Evolutionary conservation across 768 basidiomycete species (phyloP).

Genomic region (Strobilomyces dryophilus): DNA sequence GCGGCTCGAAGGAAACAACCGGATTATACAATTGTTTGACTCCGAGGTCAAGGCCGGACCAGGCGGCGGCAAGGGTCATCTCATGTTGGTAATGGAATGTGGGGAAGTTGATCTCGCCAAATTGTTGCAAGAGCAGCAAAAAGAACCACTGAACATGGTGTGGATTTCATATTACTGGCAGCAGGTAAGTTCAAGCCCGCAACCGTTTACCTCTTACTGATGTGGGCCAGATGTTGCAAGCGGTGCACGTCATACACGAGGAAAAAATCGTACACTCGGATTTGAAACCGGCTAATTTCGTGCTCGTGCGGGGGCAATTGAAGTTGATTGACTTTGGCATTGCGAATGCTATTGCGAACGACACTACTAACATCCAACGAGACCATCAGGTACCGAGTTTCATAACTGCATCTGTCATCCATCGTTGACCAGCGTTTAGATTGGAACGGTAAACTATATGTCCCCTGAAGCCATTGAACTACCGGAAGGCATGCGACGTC

Average conservation of each 20-base stretch:
- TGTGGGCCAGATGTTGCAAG: conserved; percentile 81
- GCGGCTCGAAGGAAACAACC: conserved; percentile 88
- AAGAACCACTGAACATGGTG: conserved; percentile 83
- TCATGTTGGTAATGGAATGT: conserved; percentile 93
- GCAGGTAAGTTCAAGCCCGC: conserved; percentile 55
- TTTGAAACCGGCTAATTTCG: conserved; percentile 97
- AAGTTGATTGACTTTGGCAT: conserved; percentile 99
- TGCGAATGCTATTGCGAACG: conserved; percentile 96
- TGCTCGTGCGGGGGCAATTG: conserved; percentile 88
- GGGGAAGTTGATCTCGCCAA: conserved; percentile 91
- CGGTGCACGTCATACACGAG: conserved; percentile 97
- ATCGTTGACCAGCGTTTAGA: conserved; percentile 39
- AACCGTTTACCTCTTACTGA: not conserved
- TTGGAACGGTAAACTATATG: conserved; percentile 99
- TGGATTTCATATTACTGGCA: conserved; percentile 97
- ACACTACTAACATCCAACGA: conserved; percentile 96
- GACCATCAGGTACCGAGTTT: conserved; percentile 74
- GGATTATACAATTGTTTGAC: conserved; percentile 90
- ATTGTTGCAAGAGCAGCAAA: conserved; percentile 79
- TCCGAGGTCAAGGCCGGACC: conserved; percentile 72
- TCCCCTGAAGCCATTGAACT: conserved; percentile 94
- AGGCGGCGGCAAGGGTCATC: conserved; percentile 64
- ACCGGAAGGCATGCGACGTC: conserved; percentile 78
- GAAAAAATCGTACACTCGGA: conserved; percentile 99
- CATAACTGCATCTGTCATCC: not conserved